Base-by-base conservation (phyloP, 2,329 filamentous ascomycete genomes). In the Alternaria arborescens region DNA sequence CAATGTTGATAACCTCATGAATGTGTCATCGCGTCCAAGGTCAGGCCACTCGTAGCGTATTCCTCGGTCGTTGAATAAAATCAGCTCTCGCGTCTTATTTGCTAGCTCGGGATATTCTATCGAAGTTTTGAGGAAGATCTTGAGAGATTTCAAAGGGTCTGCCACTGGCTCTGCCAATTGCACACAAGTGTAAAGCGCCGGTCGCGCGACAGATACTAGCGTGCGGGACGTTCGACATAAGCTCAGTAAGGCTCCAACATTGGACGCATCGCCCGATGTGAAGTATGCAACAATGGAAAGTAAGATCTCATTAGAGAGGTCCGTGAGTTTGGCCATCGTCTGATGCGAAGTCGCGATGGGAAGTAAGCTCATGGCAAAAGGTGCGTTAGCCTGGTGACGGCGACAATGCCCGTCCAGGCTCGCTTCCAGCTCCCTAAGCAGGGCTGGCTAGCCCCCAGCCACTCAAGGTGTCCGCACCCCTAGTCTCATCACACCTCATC, bases 281-380 rank as follows among this genome's bases (percentile, higher is more conserved):
- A 65, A 52, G 48, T 57, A 46, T 1, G 41, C 52, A 42, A 44
- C 32, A 7, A 59, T 47, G 20, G 28, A 34, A n/a, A 62, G 43
- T 18, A 65, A 51, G 3, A 65, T 12, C 48, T 65, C 59, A 26
- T 43, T 56, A 20, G 62, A 52, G 3, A 65, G 52, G 28, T 52
- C 50, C 5, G 34, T 47, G 50, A 62, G 44, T 30, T 51, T 52
- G 11, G 43, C 40, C 60, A 62, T 62, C 6, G 6, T 51, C 20
- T 8, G 11, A 24, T 47, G 40, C 28, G 28, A 18, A 34, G 11
- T 22, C n/a, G n/a, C 8, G n/a, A 40, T 2, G n/a, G 10, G 38
- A 20, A 8, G n/a, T 20, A 11, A 40, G n/a, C n/a, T 40, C n/a
- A n/a, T 40, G n/a, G 38, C 38, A 40, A 20, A 20, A 20, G 38